Base-by-base conservation (phyloP, 306 rosid species). In the Pterocarpus macrocarpus region DNA sequence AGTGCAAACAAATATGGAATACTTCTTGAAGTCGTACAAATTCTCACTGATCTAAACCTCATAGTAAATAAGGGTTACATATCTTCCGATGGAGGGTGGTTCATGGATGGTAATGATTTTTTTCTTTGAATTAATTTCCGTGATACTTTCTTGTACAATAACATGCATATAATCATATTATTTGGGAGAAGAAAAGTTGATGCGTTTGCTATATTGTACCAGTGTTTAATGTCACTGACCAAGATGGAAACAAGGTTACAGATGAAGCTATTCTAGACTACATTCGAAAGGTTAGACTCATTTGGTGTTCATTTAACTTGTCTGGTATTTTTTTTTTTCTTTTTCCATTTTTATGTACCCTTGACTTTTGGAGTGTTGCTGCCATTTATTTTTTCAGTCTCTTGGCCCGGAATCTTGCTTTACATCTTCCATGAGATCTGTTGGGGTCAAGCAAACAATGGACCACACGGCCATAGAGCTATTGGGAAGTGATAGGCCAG, bases 221-320 rank as follows among this genome's bases (percentile, higher is more conserved):
- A 95, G 99, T 95, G 86, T 95, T 95, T 71, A 86, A 95, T 86
- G 98, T 95, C 84, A 95, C 98, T 44, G 97, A 82, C 84, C 93
- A 93, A 87, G 92, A 95, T 79, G 98, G 99, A 84, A 91, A 89
- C 82, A 95, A 93, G 86, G 89, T 95, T 71, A 89, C 92, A 5
- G 93, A 95, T 84, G 93, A 90, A 85, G 92, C 84, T 39, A 81
- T 93, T 81, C 79, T 93, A 84, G 94, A 90, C 34, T 95, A 95
- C 76, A 91, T 95, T 80, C 80, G 55, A 79, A 92, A 90, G 87
- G 99, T 91, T 59, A 69, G 85, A 79, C 66, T 55, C 56, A 39
- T 71, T 82, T 83, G 57, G 43, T 50, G 38, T 69, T 53, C 74
- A 22, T 64, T 49, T 3, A 67, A 12, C 17, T 5, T 0, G 59